phyloP scores from a whole-genome alignment of 805 yeast genomes.

The Lachancea meyersii region DNA sequence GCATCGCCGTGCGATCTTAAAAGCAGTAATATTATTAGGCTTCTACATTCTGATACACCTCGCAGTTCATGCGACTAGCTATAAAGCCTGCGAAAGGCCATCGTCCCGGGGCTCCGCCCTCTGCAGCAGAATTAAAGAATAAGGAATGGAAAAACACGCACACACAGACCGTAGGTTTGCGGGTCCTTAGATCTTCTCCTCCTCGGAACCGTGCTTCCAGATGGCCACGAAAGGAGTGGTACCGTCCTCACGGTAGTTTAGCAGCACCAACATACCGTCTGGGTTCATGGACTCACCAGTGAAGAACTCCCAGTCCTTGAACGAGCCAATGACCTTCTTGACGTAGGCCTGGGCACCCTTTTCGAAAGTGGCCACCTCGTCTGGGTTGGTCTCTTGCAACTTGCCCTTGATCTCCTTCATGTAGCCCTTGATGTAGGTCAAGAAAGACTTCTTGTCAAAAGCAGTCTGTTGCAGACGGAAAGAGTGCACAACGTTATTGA shows the following conservation, averaged over 20 bases:
- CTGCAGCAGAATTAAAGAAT: too few species aligned
- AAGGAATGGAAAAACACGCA: too few species aligned
- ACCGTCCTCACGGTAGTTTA: slow-evolving; percentile 99
- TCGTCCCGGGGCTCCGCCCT: too few species aligned
- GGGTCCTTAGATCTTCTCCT: slow-evolving; percentile 72
- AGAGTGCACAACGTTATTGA: slow-evolving; percentile 97
- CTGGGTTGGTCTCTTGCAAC: slow-evolving; percentile 87
- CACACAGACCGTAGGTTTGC: too few species aligned
- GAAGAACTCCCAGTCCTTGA: slow-evolving; percentile 99
- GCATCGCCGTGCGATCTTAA: too few species aligned
- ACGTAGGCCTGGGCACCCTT: slow-evolving; percentile 96
- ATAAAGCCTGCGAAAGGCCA: too few species aligned
- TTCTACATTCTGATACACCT: not conserved
- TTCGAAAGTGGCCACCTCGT: slow-evolving; percentile 79
- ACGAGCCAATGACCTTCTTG: slow-evolving; percentile 90
- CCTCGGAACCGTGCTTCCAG: slow-evolving; percentile 98
- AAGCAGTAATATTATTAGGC: not conserved
- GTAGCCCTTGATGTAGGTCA: slow-evolving; percentile 97
- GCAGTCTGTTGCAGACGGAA: slow-evolving; percentile 95
- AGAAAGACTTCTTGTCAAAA: slow-evolving; percentile 96
- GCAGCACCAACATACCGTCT: slow-evolving; percentile 95
- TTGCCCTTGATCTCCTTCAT: slow-evolving; percentile 93
- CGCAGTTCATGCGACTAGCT: not conserved
- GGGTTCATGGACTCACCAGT: slow-evolving; percentile 99
- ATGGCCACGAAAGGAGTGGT: slow-evolving; percentile 92